Evolutionary conservation across 2,329 filamentous ascomycete species (phyloP).

Genomic region (Xylariomycetidae sp.): DNA sequence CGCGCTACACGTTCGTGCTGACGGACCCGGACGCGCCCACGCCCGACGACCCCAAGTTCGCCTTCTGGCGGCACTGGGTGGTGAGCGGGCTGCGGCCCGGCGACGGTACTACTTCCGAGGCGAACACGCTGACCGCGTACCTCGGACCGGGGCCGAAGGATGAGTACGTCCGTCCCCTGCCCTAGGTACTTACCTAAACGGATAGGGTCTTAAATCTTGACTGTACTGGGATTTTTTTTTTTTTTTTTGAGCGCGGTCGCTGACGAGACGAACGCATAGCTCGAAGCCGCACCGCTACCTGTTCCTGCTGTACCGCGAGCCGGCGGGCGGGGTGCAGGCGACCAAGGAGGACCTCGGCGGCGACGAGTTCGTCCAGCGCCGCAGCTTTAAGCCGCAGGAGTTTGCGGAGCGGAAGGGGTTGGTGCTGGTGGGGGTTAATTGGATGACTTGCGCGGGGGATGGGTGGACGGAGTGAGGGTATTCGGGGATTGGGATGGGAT

Average conservation of each 20-base stretch:
- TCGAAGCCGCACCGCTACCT: conserved; percentile 42
- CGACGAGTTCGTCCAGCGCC: conserved; percentile 39
- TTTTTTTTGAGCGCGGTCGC: neutral
- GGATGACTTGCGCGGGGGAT: conserved; percentile 41
- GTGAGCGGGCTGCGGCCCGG: conserved; percentile 33
- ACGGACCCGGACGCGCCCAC: conserved; percentile 51
- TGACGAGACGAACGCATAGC: conserved; percentile 25
- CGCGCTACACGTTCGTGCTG: conserved; percentile 41
- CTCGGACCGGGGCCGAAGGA: conserved; percentile 40
- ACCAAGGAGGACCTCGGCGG: conserved; percentile 38
- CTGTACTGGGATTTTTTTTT: too few relatives aligned
- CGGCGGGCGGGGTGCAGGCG: conserved; percentile 26
- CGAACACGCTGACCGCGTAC: conserved; percentile 37
- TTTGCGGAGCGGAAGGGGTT: conserved; percentile 34
- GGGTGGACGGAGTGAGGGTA: conserved; percentile 31
- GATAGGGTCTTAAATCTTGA: too few relatives aligned
- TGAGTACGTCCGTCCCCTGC: too few relatives aligned
- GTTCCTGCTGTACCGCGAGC: conserved; percentile 39
- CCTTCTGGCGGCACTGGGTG: conserved; percentile 51
- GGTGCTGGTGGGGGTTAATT: conserved; percentile 35
- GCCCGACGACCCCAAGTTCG: conserved; percentile 47
- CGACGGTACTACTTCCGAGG: conserved; percentile 12
- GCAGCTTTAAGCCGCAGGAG: conserved; percentile 34
- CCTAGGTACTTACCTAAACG: too few relatives aligned
- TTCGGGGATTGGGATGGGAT: too few relatives aligned